Base-by-base conservation (phyloP, 2,329 filamentous ascomycete genomes). In the Davidsoniella eucalypti region DNA sequence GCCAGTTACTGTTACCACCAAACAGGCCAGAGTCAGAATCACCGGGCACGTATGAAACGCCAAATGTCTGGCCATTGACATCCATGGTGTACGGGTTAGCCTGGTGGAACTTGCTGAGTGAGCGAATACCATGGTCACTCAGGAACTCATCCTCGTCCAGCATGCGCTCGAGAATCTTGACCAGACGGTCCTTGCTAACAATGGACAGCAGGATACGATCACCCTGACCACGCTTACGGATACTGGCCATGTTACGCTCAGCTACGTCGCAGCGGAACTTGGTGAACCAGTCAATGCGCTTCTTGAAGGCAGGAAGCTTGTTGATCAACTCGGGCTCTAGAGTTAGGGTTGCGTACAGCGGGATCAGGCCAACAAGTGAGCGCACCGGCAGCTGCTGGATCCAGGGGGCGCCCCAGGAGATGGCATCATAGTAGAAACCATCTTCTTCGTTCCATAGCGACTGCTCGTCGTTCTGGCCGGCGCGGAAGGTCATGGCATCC, bases 401-500 rank as follows among this genome's bases (percentile, higher is more conserved):
- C 81, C 82, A 94, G 6, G 88, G 88, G 7, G 87, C 87, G 46
- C 90, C 90, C 78, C 87, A 96, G 1, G 88, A 93, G 56, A 96
- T 96, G 23, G 90, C 90, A 67, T 96, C 90, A 62, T 96, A 96
- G 72, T 96, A 96, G 71, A 96, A 96, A 51, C 86, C 87, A 64
- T 96, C 90, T 55, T 94, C 77, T 25, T 95, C 87, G 60, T 95
- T 96, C 90, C 90, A 96, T 6, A 96, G 69, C 33, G 88, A 94
- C 60, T 86, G 78, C 59, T 92, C 84, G 61, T 69, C 80, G 68
- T 66, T 81, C 66, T 65, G 72, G 58, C 68, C 86, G 58, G 72
- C 76, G 66, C 73, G 82, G 73, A 84, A 88, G 0, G 83, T 87
- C 90, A 96, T 95, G 52, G 90, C 92, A 67, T 96, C 92, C 61